Evolutionary conservation across 2,329 filamentous ascomycete species (phyloP).

Genomic region (Cercospora sesami): DNA sequence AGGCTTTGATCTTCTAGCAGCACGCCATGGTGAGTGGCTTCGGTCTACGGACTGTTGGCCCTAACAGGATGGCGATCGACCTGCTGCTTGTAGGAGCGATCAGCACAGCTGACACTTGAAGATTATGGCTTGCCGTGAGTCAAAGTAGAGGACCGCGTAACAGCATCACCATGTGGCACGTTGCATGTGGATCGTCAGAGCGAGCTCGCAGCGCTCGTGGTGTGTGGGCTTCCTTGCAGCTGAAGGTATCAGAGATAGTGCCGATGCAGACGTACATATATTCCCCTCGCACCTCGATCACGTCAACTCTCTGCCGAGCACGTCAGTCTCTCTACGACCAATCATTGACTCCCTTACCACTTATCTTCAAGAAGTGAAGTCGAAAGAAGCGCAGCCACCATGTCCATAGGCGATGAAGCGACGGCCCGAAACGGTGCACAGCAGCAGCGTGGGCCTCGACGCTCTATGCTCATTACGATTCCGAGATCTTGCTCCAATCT

Average conservation of each 20-base stretch:
- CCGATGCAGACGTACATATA: slow-evolving; percentile 3
- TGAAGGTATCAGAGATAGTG: neutral
- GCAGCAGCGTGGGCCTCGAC: neutral
- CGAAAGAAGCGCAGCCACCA: slow-evolving; percentile 10
- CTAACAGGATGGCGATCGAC: neutral
- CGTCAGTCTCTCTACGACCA: slow-evolving; percentile 12
- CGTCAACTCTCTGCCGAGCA: slow-evolving; percentile 13
- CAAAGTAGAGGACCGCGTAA: neutral
- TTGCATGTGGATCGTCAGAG: slow-evolving; percentile 3
- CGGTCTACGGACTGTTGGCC: neutral
- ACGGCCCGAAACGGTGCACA: slow-evolving; percentile 3
- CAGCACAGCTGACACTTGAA: neutral
- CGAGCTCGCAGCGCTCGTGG: neutral
- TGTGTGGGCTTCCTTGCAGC: neutral
- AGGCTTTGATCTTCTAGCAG: neutral
- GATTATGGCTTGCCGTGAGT: neutral
- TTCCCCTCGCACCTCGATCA: slow-evolving; percentile 5
- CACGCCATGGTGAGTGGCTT: neutral
- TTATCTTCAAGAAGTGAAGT: neutral
- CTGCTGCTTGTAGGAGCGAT: neutral
- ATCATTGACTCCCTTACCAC: slow-evolving; percentile 3
- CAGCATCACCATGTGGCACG: neutral
- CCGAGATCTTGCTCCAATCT: slow-evolving; percentile 14
- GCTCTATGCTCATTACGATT: slow-evolving; percentile 16
- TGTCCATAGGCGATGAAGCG: slow-evolving; percentile 11